Evolutionary conservation across 352 stramenopile genomes (phyloP).

Genomic region (Peronosclerospora sorghi): DNA sequence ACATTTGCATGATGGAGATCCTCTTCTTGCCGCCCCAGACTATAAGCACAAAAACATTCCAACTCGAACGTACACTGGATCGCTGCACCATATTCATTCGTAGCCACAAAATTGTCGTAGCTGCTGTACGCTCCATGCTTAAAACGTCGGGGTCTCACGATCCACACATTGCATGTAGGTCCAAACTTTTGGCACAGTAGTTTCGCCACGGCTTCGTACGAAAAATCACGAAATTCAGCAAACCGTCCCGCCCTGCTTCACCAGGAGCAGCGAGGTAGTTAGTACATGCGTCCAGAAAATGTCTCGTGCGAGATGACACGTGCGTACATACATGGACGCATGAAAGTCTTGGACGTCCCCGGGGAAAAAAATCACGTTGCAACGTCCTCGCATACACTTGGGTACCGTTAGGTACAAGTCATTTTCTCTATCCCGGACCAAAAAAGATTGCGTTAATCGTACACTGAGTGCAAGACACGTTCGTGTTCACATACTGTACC

Average conservation of each 20-base stretch:
- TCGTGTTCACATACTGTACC: constrained; percentile 9
- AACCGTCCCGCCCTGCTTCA: constrained; percentile 21
- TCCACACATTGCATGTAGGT: constrained; percentile 38
- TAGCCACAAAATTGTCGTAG: constrained; percentile 50
- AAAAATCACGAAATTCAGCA: constrained; percentile 36
- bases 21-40: neutral
- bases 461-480: no score
- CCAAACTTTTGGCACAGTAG: constrained; percentile 46
- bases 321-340: constrained; percentile 26
- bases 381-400: constrained; percentile 8
- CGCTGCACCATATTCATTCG: constrained; percentile 43
- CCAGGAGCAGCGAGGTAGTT: neutral
- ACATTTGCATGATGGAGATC: neutral
- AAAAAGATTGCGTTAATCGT: constrained; percentile 1
- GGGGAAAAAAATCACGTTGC: constrained; percentile 62
- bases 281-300: neutral
- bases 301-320: neutral
- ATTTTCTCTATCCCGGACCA: constrained; percentile 25
- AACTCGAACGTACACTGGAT: constrained; percentile 20
- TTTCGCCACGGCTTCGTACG: constrained; percentile 37
- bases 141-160: constrained; percentile 36
- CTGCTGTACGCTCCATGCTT: constrained; percentile 40
- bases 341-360: constrained; percentile 56
- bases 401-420: constrained; percentile 34
- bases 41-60: neutral